These are phyloP conservation scores for Dianthus caryophyllus DNA, from an alignment of 148 eudicot species.

Conservation along the genomic window DNA sequence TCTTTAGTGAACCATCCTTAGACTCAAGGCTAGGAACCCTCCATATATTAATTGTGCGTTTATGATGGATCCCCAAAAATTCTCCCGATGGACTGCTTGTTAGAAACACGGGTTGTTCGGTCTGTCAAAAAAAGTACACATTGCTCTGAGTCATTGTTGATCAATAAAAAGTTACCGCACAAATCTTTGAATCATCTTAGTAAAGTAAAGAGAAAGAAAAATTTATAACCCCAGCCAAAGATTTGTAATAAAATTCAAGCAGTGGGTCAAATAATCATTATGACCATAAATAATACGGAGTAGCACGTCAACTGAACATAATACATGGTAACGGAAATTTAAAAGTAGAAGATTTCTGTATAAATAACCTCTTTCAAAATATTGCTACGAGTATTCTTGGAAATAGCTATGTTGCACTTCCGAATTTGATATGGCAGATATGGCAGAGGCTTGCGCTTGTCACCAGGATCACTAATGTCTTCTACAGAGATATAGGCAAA, in stretches of 20 bases:
- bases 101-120: slow-evolving; percentile 44
- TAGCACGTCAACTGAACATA: neutral
- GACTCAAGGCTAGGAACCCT: slow-evolving; percentile 65
- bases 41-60: slow-evolving; percentile 68
- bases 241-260: neutral
- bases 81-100: slow-evolving; percentile 57
- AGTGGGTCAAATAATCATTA: neutral
- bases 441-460: slow-evolving; percentile 18
- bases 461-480: slow-evolving; percentile 30
- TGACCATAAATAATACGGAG: neutral
- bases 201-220: too few relatives aligned
- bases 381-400: slow-evolving; percentile 42
- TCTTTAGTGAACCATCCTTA: slow-evolving; percentile 37
- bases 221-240: too few relatives aligned
- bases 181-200: too few relatives aligned
- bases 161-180: neutral
- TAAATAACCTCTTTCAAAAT: slow-evolving; percentile 63
- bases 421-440: slow-evolving; percentile 48
- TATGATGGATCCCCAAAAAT: slow-evolving; percentile 54
- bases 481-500: slow-evolving; percentile 65
- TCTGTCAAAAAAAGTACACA: slow-evolving; percentile 38
- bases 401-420: slow-evolving; percentile 64
- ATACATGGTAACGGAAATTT: neutral
- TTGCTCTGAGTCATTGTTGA: neutral
- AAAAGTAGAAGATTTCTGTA: neutral